Evolutionary conservation across 495 filamentous ascomycete genomes (phyloP).

Genomic region (Tuber calosporum): DNA sequence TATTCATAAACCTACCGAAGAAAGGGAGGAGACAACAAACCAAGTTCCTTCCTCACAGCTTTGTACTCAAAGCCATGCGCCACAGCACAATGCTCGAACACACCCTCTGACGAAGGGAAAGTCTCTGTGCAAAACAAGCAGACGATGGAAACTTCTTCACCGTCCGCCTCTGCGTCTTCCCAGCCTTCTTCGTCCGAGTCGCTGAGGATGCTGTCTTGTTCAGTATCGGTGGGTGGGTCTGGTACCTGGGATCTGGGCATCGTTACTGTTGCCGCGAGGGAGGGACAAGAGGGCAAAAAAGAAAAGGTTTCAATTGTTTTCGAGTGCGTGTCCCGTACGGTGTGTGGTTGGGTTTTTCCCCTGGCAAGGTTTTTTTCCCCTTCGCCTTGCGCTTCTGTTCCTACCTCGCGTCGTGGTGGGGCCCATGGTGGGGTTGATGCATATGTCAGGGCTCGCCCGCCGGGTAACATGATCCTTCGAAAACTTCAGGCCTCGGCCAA

Average conservation of each 20-base stretch:
- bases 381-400: background rate
- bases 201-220: background rate
- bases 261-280: background rate
- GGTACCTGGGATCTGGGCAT: background rate
- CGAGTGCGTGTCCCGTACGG: background rate
- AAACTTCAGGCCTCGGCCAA: background rate
- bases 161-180: slow-evolving; percentile 65
- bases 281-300: background rate
- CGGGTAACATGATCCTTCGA: background rate
- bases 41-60: slow-evolving; percentile 54
- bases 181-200: slow-evolving; percentile 50
- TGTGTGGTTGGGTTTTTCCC: too few relatives aligned
- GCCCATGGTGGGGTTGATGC: background rate
- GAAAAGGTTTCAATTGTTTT: background rate
- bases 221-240: background rate
- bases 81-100: slow-evolving; percentile 66
- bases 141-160: slow-evolving; percentile 47
- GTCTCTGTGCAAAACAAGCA: slow-evolving; percentile 44
- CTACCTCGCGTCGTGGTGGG: background rate
- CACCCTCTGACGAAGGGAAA: slow-evolving; percentile 64
- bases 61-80: slow-evolving; percentile 69
- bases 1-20: background rate
- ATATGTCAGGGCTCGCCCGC: background rate
- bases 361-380: background rate
- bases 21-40: slow-evolving; percentile 5